phyloP scores from a whole-genome alignment of 148 eudicot species.

The Chenopodium album region DNA sequence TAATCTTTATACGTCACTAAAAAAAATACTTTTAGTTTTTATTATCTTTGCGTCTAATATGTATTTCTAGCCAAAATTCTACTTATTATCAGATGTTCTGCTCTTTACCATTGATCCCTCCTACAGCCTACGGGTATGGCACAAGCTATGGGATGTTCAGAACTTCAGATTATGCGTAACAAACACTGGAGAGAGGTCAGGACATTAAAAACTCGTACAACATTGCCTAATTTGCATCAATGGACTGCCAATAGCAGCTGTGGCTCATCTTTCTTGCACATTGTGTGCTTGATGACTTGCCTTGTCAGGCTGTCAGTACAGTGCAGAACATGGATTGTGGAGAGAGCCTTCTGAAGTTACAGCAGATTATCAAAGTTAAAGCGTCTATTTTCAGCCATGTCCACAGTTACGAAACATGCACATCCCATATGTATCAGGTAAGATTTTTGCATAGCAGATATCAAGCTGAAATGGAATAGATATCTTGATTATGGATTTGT shows the following conservation, averaged over 20 bases:
- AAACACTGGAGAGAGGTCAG: neutral
- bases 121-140: neutral
- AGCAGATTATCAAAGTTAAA: neutral
- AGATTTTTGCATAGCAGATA: too few relatives aligned
- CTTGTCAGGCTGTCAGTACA: neutral
- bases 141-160: too few relatives aligned
- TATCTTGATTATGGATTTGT: too few relatives aligned
- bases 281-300: neutral
- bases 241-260: neutral
- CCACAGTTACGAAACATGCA: neutral
- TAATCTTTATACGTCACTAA: too few relatives aligned
- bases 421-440: too few relatives aligned
- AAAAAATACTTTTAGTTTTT: too few relatives aligned
- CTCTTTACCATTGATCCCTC: neutral
- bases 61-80: neutral
- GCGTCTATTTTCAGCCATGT: neutral
- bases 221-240: neutral
- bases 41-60: neutral
- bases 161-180: too few relatives aligned
- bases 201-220: neutral
- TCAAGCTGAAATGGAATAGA: too few relatives aligned
- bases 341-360: neutral
- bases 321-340: neutral
- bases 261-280: neutral
- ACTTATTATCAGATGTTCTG: neutral